Evolutionary conservation across 2,329 filamentous ascomycete genomes (phyloP).

Genomic region (Gliomastix tumulicola): DNA sequence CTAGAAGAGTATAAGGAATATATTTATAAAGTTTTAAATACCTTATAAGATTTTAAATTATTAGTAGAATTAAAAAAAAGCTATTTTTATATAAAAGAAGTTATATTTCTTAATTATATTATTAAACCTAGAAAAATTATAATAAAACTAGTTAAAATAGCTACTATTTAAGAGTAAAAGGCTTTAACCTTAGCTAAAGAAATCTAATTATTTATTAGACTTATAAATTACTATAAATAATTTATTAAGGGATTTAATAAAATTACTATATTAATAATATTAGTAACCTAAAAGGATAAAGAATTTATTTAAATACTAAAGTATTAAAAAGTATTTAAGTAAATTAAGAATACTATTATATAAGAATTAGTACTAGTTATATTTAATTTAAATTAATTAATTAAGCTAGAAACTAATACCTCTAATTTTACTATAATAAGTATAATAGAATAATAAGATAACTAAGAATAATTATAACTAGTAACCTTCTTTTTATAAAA

Average conservation of each 20-base stretch:
- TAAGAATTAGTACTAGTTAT: background rate
- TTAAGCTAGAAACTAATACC: constrained; percentile 1
- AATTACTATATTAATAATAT: background rate
- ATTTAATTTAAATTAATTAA: background rate
- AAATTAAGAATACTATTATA: background rate
- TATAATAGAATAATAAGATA: background rate
- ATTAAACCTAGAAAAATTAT: background rate
- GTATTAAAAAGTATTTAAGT: background rate
- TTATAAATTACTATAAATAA: background rate
- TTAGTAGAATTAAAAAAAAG: background rate
- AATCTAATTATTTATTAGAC: background rate
- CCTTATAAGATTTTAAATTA: background rate
- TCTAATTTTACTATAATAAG: background rate
- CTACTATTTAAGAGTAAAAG: background rate
- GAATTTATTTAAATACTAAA: background rate
- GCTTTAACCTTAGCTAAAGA: background rate
- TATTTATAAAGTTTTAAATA: background rate
- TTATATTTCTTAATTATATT: background rate
- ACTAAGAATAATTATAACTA: constrained; percentile 1
- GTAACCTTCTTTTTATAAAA: no score
- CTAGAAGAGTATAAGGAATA: background rate
- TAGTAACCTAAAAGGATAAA: background rate
- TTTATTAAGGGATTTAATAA: no score
- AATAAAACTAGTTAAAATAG: background rate
- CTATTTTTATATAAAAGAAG: background rate